A percentile compares a stretch with the other conserved stretches of the same genome.
phyloP scores from a whole-genome alignment of 805 yeast genomes.

The Hagleromyces aurorensis region DNA sequence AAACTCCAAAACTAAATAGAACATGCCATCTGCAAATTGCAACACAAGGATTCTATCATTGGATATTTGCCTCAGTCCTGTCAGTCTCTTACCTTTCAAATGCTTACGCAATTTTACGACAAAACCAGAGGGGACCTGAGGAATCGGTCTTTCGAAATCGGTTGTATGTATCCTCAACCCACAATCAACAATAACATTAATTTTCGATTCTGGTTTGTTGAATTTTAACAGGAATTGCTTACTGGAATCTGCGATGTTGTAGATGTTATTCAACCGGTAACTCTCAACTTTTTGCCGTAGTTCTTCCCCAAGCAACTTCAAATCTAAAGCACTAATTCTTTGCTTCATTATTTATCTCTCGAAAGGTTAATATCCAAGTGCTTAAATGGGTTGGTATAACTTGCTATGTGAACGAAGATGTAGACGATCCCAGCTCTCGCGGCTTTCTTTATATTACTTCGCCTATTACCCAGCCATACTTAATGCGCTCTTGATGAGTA shows the following conservation, averaged over 20 bases:
- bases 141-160: slow-evolving; percentile 70
- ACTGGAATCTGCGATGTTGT: slow-evolving; percentile 63
- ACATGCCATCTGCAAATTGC: slow-evolving; percentile 75
- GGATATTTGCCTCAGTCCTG: slow-evolving; percentile 64
- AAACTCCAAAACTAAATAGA: slow-evolving; percentile 76
- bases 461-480: no score
- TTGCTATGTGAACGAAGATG: no score
- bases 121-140: slow-evolving; percentile 77
- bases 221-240: slow-evolving; percentile 76
- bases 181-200: slow-evolving; percentile 68
- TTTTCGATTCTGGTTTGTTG: slow-evolving; percentile 74
- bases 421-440: no score
- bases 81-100: slow-evolving; percentile 68
- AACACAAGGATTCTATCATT: slow-evolving; percentile 79
- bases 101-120: slow-evolving; percentile 82
- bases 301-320: slow-evolving; percentile 64
- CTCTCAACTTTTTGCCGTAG: slow-evolving; percentile 48
- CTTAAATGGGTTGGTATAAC: no score
- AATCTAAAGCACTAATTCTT: slow-evolving; percentile 77
- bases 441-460: no score
- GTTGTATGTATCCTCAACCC: slow-evolving; percentile 79
- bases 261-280: slow-evolving; percentile 74
- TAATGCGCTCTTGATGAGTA: no score
- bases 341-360: slow-evolving; percentile 59
- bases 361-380: no score